A percentile compares a stretch with the other conserved stretches of the same genome.
Evolutionary conservation across 1,284 basidiomycete genomes (phyloP).

Genomic region (Puccinia novopanici): DNA sequence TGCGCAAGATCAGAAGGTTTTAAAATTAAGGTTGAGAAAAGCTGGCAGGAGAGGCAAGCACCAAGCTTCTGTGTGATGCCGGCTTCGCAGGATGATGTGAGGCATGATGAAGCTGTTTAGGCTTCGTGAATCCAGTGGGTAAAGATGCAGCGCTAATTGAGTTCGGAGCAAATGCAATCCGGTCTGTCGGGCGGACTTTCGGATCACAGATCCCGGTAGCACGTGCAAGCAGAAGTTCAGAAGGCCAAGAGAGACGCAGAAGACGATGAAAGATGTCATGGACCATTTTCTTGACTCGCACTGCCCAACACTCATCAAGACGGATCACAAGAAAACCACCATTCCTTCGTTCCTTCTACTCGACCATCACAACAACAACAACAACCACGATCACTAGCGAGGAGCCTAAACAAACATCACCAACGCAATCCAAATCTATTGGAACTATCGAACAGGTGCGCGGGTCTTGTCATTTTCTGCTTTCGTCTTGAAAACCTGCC

Average conservation of each 20-base stretch:
- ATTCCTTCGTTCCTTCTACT: background rate
- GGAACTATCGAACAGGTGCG: background rate
- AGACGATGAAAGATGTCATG: background rate
- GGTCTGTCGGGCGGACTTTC: background rate
- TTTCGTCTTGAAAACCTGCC: too few species aligned
- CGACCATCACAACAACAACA: background rate
- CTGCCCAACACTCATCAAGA: background rate
- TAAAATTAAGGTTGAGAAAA: too few species aligned
- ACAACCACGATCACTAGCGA: background rate
- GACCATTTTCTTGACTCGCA: conserved; percentile 7
- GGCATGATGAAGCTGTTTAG: too few species aligned
- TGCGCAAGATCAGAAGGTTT: too few species aligned
- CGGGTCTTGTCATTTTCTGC: background rate
- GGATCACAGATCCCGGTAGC: background rate
- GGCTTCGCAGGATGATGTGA: too few species aligned
- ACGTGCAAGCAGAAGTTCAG: background rate
- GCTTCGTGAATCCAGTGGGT: too few species aligned
- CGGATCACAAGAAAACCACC: background rate
- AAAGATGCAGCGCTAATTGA: too few species aligned
- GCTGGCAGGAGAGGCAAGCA: too few species aligned
- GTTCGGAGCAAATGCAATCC: too few species aligned
- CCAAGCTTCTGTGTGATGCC: too few species aligned
- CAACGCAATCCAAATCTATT: background rate
- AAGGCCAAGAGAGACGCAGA: background rate
- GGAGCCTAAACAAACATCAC: background rate